phyloP scores from a whole-genome alignment of 176 grass and related monocot species.

The Phyllostachys edulis region DNA sequence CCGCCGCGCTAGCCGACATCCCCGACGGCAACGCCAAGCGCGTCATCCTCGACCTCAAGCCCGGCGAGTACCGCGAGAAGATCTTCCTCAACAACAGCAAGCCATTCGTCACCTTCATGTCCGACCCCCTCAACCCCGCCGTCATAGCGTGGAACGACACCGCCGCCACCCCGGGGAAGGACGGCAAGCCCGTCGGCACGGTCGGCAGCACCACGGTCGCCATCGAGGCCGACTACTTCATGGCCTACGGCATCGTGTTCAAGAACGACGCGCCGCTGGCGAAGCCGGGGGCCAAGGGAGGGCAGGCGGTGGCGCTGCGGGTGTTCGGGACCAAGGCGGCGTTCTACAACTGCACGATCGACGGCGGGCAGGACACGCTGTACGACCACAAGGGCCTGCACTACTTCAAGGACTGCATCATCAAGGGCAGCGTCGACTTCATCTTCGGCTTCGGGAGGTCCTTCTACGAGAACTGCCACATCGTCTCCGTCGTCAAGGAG shows the following conservation, averaged over 20 bases:
- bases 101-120: slow-evolving; percentile 37
- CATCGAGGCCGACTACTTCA: slow-evolving; percentile 44
- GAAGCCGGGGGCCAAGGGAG: slow-evolving; percentile 30
- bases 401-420: slow-evolving; percentile 49
- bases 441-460: slow-evolving; percentile 59
- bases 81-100: slow-evolving; percentile 35
- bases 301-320: slow-evolving; percentile 60
- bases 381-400: slow-evolving; percentile 70
- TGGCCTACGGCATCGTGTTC: slow-evolving; percentile 29
- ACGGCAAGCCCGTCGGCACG: slow-evolving; percentile 46
- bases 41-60: slow-evolving; percentile 37
- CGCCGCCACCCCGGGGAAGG: slow-evolving; percentile 25
- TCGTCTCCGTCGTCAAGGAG: slow-evolving; percentile 52
- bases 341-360: slow-evolving; percentile 49
- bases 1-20: slow-evolving; percentile 24
- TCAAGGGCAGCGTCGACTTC: slow-evolving; percentile 58
- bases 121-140: neutral
- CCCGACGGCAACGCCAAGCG: slow-evolving; percentile 30
- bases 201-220: slow-evolving; percentile 42
- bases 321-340: slow-evolving; percentile 52
- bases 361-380: slow-evolving; percentile 56
- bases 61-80: slow-evolving; percentile 59
- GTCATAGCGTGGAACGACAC: slow-evolving; percentile 39
- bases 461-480: slow-evolving; percentile 43
- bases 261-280: slow-evolving; percentile 55